phyloP scores from a whole-genome alignment of 2,329 filamentous ascomycete genomes.

The Xylaria polymorpha region DNA sequence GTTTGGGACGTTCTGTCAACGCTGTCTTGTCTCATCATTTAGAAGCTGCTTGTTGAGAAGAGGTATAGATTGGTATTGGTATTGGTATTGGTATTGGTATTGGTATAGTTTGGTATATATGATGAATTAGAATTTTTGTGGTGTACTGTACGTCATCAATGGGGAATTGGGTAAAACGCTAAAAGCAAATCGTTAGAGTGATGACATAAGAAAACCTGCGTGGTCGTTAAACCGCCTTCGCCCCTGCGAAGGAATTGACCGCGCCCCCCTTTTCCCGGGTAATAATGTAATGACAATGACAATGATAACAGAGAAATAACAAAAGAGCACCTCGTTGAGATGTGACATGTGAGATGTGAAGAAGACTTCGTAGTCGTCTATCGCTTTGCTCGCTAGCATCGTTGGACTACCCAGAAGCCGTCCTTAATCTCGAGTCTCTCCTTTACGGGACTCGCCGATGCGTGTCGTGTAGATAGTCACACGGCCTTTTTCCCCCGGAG shows the following conservation, averaged over 20 bases:
- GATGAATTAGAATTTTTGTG: not conserved
- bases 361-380: not conserved
- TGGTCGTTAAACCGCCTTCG: not conserved
- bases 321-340: not conserved
- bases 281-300: too few relatives aligned
- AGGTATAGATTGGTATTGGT: too few relatives aligned
- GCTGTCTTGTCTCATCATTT: not conserved
- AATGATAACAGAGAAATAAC: not conserved
- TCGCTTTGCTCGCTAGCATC: not conserved
- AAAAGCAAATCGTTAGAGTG: constrained; percentile 2
- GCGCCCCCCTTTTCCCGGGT: not conserved
- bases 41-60: too few relatives aligned
- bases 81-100: not conserved
- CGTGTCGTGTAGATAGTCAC: constrained; percentile 36
- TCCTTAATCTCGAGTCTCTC: constrained; percentile 32
- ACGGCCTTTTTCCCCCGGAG: constrained; percentile 42
- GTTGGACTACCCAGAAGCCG: constrained; percentile 30
- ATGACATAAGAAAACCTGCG: not conserved
- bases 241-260: not conserved
- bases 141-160: not conserved
- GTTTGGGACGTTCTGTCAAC: not conserved
- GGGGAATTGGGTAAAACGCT: not conserved
- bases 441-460: constrained; percentile 22
- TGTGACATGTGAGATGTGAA: not conserved
- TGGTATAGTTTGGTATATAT: not conserved